Conservation (phyloP, 768 basidiomycete genomes). For the Omphalotus guepiniiformis region DNA sequence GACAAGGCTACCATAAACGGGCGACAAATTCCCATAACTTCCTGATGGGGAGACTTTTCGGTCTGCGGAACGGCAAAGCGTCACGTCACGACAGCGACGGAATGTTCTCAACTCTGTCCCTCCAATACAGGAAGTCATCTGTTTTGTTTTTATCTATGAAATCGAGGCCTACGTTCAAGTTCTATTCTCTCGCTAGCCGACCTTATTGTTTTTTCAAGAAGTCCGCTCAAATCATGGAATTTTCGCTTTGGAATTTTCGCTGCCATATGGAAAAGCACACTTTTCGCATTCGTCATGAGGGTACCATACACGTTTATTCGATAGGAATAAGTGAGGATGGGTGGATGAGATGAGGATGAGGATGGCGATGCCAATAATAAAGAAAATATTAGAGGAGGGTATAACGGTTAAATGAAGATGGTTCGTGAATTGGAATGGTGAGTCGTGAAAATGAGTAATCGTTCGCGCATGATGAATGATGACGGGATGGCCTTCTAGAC, state of each 20-base stretch:
- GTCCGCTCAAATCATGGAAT: neutral
- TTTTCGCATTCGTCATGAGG: neutral
- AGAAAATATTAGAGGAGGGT: slow-evolving; percentile 6
- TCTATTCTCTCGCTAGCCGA: neutral
- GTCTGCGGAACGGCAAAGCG: too few species aligned
- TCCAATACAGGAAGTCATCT: too few species aligned
- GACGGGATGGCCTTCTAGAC: slow-evolving; percentile 9
- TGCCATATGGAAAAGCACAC: neutral
- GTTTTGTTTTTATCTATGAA: too few species aligned
- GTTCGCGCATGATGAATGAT: slow-evolving; percentile 11
- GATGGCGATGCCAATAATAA: slow-evolving; percentile 3
- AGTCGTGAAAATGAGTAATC: slow-evolving; percentile 12
- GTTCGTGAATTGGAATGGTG: slow-evolving; percentile 14
- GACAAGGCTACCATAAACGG: too few species aligned
- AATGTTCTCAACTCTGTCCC: too few species aligned
- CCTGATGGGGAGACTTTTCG: too few species aligned
- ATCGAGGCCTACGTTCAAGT: too few species aligned
- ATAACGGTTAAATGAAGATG: slow-evolving; percentile 1
- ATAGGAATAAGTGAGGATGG: slow-evolving; percentile 12
- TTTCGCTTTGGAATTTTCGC: slow-evolving; percentile 5
- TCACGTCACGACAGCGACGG: too few species aligned
- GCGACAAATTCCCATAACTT: too few species aligned
- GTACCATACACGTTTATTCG: slow-evolving; percentile 7
- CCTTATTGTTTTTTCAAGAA: slow-evolving; percentile 9
- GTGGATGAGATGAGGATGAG: neutral